Percentiles rank a stretch among this genome's conserved stretches.
Evolutionary conservation across 257 asterid species (phyloP).

Genomic region (Cruciata laevipes): DNA sequence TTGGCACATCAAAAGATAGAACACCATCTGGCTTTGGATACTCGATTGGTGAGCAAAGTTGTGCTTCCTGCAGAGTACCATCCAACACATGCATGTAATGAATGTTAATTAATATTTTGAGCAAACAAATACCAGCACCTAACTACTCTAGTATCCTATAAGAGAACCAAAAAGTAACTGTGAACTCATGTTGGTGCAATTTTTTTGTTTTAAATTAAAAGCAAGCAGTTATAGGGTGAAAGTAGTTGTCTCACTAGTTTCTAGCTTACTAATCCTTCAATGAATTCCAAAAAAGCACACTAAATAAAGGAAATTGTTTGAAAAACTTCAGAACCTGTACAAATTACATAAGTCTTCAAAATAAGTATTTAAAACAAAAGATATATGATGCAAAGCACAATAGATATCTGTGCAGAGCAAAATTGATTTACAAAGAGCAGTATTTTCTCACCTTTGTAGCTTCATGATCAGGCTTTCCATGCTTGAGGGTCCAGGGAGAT

Average conservation of each 20-base stretch:
- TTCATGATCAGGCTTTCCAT: conserved; percentile 89
- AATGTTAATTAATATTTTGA: no score
- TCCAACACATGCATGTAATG: conserved; percentile 10
- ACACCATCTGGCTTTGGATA: conserved; percentile 91
- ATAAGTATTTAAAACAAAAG: background rate
- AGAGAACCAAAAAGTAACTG: background rate
- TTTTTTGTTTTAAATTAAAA: no score
- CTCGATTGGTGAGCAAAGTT: conserved; percentile 43
- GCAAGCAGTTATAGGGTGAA: background rate
- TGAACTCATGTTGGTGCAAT: background rate
- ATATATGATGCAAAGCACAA: background rate
- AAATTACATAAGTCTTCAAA: background rate
- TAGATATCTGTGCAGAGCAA: no score
- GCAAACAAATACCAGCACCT: no score
- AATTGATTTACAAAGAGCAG: background rate
- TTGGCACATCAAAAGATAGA: conserved; percentile 74
- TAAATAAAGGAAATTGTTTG: background rate
- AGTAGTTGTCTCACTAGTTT: no score
- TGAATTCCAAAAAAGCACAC: background rate
- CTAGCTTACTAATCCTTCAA: background rate
- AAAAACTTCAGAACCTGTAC: background rate
- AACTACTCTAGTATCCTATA: no score
- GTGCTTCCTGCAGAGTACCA: conserved; percentile 59
- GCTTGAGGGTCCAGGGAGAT: conserved; percentile 90
- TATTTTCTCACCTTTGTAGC: conserved; percentile 59